Evolutionary conservation across 495 filamentous ascomycete genomes (phyloP).

Genomic region (Trichoderma asperelloides): DNA sequence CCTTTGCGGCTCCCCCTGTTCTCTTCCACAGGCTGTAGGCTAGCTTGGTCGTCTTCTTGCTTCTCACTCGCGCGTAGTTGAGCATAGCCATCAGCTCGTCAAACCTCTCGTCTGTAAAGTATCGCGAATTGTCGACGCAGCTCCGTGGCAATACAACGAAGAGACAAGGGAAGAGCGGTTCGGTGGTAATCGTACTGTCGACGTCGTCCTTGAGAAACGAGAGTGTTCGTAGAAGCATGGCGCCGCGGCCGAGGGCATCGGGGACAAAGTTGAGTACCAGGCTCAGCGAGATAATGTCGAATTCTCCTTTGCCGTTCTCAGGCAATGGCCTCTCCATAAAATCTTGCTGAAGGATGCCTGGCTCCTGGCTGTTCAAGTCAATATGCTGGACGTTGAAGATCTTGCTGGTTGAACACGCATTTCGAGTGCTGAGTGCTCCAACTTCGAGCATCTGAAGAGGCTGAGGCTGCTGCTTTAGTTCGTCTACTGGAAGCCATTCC

Average conservation of each 20-base stretch:
- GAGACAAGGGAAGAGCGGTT: conserved; percentile 55
- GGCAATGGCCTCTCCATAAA: conserved; percentile 89
- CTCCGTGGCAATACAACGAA: conserved; percentile 87
- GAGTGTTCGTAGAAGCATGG: conserved; percentile 75
- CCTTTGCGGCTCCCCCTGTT: conserved; percentile 15
- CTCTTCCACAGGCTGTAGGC: conserved; percentile 79
- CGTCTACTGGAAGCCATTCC: conserved; percentile 56
- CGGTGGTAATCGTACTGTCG: conserved; percentile 16
- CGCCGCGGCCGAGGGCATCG: conserved; percentile 60
- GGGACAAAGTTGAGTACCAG: conserved; percentile 93
- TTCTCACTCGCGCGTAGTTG: conserved; percentile 56
- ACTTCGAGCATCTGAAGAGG: conserved; percentile 67
- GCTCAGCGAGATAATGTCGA: conserved; percentile 88
- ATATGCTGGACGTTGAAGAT: conserved; percentile 73
- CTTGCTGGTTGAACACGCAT: conserved; percentile 66
- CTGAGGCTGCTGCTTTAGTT: conserved; percentile 17
- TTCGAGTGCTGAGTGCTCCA: conserved; percentile 76
- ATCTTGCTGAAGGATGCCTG: conserved; percentile 76
- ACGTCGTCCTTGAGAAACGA: conserved; percentile 45
- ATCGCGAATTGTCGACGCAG: conserved; percentile 87
- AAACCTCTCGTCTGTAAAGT: conserved; percentile 68
- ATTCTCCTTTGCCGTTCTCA: conserved; percentile 46
- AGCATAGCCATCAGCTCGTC: conserved; percentile 64
- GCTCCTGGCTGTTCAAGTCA: conserved; percentile 78
- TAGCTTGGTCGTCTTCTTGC: conserved; percentile 72